Conservation (phyloP, 2,329 filamentous ascomycete genomes). For the Zymoseptoria tritici region DNA sequence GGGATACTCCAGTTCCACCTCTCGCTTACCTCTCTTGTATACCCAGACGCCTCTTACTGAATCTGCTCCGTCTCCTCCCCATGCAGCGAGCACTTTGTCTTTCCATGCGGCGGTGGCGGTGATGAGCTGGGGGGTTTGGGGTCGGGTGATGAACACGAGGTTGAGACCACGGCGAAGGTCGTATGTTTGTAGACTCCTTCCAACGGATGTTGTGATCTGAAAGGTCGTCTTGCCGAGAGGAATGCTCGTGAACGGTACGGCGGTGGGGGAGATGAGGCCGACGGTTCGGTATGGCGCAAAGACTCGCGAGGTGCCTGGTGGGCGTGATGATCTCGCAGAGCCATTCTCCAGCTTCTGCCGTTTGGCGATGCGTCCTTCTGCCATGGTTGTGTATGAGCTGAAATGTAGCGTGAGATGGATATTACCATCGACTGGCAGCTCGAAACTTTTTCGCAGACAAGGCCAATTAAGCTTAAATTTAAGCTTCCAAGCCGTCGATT, state of each 20-base stretch:
- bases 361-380: slow-evolving; percentile 45
- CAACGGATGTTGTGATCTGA: slow-evolving; percentile 93
- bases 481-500: too few species aligned
- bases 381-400: background rate
- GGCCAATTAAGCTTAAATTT: background rate
- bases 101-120: slow-evolving; percentile 86
- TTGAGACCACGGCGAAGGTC: slow-evolving; percentile 85
- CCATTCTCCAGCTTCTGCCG: slow-evolving; percentile 56
- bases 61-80: slow-evolving; percentile 56
- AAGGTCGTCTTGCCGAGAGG: slow-evolving; percentile 91
- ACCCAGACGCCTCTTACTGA: slow-evolving; percentile 70
- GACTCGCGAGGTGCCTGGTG: slow-evolving; percentile 55
- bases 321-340: slow-evolving; percentile 17
- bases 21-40: slow-evolving; percentile 82
- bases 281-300: slow-evolving; percentile 95
- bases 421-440: background rate
- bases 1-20: slow-evolving; percentile 66
- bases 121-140: slow-evolving; percentile 77
- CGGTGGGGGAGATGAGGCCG: slow-evolving; percentile 83
- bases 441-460: background rate
- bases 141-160: slow-evolving; percentile 85
- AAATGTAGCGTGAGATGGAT: background rate
- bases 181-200: slow-evolving; percentile 87
- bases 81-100: slow-evolving; percentile 79
- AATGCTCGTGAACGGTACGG: slow-evolving; percentile 81